phyloP scores from a whole-genome alignment of 345 rosid species.

The Hibiscus mutabilis region DNA sequence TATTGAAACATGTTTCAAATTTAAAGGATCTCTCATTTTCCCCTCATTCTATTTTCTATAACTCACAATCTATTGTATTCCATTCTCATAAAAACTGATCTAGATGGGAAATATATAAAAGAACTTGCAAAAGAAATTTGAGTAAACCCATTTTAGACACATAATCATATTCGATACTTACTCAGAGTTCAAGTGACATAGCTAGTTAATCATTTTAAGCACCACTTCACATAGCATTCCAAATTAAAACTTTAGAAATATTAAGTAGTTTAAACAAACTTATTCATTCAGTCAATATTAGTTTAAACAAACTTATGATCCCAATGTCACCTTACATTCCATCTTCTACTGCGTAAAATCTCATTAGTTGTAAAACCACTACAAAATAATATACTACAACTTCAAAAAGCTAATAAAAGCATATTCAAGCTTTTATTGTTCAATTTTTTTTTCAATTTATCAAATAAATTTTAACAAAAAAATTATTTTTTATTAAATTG shows the following conservation, averaged over 20 bases:
- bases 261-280: not conserved
- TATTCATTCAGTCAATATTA: not conserved
- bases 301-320: not conserved
- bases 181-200: not conserved
- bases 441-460: not conserved
- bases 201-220: slow-evolving; percentile 16
- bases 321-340: not conserved
- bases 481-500: not conserved
- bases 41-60: not conserved
- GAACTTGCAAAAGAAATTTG: not conserved
- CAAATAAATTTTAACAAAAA: not conserved
- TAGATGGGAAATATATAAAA: not conserved
- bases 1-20: not conserved
- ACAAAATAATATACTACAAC: not conserved
- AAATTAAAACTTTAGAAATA: not conserved
- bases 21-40: not conserved
- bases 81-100: not conserved
- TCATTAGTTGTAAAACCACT: not conserved
- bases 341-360: not conserved
- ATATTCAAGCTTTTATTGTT: not conserved
- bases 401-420: not conserved
- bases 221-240: slow-evolving; percentile 10
- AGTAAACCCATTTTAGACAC: not conserved
- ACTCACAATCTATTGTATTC: not conserved
- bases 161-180: not conserved